phyloP scores from a whole-genome alignment of 2,329 filamentous ascomycete genomes.

The Calonectria pteridis region DNA sequence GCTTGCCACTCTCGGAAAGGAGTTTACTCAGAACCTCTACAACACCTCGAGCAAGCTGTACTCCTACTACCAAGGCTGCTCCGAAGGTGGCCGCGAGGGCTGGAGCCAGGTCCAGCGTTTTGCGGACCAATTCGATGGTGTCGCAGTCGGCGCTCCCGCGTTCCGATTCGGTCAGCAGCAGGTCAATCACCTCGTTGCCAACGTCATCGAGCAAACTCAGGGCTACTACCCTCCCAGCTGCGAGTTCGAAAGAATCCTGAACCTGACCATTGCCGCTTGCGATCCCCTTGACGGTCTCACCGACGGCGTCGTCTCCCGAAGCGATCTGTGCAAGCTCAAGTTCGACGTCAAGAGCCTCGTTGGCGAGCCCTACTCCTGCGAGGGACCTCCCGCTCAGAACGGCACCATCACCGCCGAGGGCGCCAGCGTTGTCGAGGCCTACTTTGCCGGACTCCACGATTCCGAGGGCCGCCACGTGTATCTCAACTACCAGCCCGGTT shows the following conservation, averaged over 20 bases:
- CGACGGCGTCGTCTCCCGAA: conserved; percentile 22
- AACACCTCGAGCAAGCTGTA: conserved; percentile 50
- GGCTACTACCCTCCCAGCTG: conserved; percentile 54
- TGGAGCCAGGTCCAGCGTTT: conserved; percentile 65
- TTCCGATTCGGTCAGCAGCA: conserved; percentile 61
- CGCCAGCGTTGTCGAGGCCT: conserved; percentile 47
- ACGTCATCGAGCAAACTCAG: conserved; percentile 53
- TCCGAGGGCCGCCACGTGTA: conserved; percentile 52
- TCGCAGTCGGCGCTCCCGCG: conserved; percentile 61
- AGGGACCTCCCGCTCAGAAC: conserved; percentile 48
- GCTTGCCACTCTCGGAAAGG: conserved; percentile 56
- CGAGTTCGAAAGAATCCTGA: conserved; percentile 21
- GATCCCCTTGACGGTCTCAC: conserved; percentile 19
- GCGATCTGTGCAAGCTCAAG: conserved; percentile 42
- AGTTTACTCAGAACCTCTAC: conserved; percentile 57
- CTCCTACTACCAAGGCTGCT: conserved; percentile 67
- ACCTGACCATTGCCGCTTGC: conserved; percentile 21
- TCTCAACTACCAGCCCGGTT: conserved; percentile 49
- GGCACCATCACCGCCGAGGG: conserved; percentile 50
- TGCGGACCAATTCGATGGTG: conserved; percentile 61
- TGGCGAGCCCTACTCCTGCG: conserved; percentile 49
- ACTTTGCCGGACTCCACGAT: conserved; percentile 52
- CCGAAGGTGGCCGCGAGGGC: conserved; percentile 64
- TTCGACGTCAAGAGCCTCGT: conserved; percentile 48
- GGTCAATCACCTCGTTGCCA: conserved; percentile 55